Conservation (phyloP, 306 rosid genomes). For the Cicer bijugum region DNA sequence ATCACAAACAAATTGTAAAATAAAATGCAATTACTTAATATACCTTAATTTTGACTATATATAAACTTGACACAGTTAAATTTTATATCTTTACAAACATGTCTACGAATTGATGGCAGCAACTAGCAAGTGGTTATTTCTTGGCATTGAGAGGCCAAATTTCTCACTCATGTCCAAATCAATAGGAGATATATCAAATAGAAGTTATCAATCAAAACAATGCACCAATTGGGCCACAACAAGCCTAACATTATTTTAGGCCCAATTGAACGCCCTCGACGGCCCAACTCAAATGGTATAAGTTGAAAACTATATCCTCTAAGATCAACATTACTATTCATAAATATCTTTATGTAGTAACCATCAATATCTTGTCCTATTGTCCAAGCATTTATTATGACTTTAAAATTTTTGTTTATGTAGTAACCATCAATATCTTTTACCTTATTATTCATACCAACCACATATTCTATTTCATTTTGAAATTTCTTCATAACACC, state of each 20-base stretch:
- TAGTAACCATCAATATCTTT: conserved; percentile 53
- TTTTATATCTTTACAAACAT: not conserved
- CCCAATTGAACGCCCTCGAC: conserved; percentile 57
- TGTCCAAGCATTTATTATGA: conserved; percentile 49
- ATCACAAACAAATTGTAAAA: too few species aligned
- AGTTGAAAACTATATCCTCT: conserved; percentile 46
- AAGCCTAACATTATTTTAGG: conserved; percentile 22
- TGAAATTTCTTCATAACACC: conserved; percentile 52
- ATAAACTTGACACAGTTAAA: not conserved
- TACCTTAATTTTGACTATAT: too few species aligned
- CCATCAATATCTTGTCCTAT: conserved; percentile 59
- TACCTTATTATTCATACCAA: conserved; percentile 48
- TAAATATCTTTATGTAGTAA: conserved; percentile 58
- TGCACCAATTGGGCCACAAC: conserved; percentile 55
- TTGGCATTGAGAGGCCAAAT: conserved; percentile 49
- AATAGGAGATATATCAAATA: not conserved
- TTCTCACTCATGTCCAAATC: conserved; percentile 50
- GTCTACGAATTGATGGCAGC: conserved; percentile 43
- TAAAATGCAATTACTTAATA: too few species aligned
- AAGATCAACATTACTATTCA: conserved; percentile 25
- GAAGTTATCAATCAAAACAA: conserved; percentile 57
- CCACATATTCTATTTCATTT: conserved; percentile 43
- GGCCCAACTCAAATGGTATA: conserved; percentile 56
- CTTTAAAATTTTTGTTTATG: conserved; percentile 44
- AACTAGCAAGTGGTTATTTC: conserved; percentile 46